These are phyloP conservation scores for Ploettnerulaceae sp. DNA, from an alignment of 2,329 filamentous ascomycete genomes.

Conservation along the genomic window DNA sequence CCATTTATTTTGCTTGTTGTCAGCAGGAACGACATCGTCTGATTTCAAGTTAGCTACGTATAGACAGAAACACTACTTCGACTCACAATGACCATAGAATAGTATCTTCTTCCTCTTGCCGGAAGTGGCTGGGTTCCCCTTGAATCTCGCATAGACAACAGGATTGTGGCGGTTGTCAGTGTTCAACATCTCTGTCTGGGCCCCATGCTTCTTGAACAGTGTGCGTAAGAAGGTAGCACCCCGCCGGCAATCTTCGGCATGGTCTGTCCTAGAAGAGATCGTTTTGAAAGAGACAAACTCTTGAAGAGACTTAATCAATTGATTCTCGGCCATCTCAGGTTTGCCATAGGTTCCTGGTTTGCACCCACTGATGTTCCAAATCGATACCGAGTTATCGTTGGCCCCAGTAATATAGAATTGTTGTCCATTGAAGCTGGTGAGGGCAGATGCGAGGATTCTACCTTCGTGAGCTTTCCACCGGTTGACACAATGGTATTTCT, in stretches of 20 bases:
- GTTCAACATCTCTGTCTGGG: constrained; percentile 83
- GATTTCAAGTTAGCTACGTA: constrained; percentile 1
- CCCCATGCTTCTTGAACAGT: constrained; percentile 88
- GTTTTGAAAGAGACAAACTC: constrained; percentile 92
- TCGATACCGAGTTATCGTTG: constrained; percentile 82
- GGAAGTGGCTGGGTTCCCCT: constrained; percentile 62
- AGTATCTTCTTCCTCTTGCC: constrained; percentile 76
- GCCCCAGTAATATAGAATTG: constrained; percentile 92
- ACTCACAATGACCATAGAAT: constrained; percentile 81
- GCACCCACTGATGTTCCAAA: constrained; percentile 68
- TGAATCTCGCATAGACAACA: constrained; percentile 87
- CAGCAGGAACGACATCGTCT: constrained; percentile 87
- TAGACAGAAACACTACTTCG: neutral
- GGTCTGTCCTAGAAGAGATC: constrained; percentile 79
- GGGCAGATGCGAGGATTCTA: constrained; percentile 79
- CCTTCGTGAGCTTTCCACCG: constrained; percentile 82
- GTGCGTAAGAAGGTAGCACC: constrained; percentile 87
- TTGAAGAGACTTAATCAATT: constrained; percentile 65
- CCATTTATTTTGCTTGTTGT: constrained; percentile 80
- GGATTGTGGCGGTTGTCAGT: constrained; percentile 75
- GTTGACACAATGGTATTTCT: constrained; percentile 75
- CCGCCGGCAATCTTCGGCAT: constrained; percentile 85
- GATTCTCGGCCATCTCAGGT: constrained; percentile 41
- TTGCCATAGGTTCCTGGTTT: constrained; percentile 25
- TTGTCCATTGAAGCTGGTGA: constrained; percentile 63